phyloP scores from a whole-genome alignment of 2,329 filamentous ascomycete species.

The Pseudogymnoascus sp. region DNA sequence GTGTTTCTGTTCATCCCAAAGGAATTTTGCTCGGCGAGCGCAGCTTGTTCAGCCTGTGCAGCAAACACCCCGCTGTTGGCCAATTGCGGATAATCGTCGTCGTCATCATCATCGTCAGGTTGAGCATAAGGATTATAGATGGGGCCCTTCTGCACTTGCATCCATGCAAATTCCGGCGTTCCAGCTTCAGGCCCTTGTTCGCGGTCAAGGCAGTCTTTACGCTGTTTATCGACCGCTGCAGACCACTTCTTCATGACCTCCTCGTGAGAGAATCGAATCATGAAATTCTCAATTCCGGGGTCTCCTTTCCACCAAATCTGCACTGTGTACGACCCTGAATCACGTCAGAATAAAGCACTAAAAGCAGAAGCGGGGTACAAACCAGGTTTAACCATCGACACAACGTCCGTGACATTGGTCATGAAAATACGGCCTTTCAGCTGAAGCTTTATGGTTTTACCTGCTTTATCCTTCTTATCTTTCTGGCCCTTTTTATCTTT shows the following conservation, averaged over 20 bases:
- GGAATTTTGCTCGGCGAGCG: constrained; percentile 34
- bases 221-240: constrained; percentile 66
- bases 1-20: constrained; percentile 58
- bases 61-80: constrained; percentile 30
- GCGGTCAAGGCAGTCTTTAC: constrained; percentile 52
- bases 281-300: constrained; percentile 89
- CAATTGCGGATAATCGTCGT: constrained; percentile 36
- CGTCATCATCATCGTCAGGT: constrained; percentile 56
- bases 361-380: constrained; percentile 23
- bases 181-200: constrained; percentile 40
- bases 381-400: constrained; percentile 83
- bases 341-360: constrained; percentile 24
- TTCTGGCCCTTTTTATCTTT: constrained; percentile 78
- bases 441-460: constrained; percentile 74
- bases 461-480: constrained; percentile 57
- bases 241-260: constrained; percentile 93
- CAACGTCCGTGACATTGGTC: constrained; percentile 95
- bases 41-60: constrained; percentile 27
- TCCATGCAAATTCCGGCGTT: constrained; percentile 70
- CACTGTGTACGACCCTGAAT: constrained; percentile 77
- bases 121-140: constrained; percentile 77
- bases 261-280: constrained; percentile 87
- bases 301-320: constrained; percentile 99
- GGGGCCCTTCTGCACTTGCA: constrained; percentile 56
- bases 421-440: constrained; percentile 97